Conservation (phyloP, 768 basidiomycete genomes). For the Xerocomellus dryophilus region DNA sequence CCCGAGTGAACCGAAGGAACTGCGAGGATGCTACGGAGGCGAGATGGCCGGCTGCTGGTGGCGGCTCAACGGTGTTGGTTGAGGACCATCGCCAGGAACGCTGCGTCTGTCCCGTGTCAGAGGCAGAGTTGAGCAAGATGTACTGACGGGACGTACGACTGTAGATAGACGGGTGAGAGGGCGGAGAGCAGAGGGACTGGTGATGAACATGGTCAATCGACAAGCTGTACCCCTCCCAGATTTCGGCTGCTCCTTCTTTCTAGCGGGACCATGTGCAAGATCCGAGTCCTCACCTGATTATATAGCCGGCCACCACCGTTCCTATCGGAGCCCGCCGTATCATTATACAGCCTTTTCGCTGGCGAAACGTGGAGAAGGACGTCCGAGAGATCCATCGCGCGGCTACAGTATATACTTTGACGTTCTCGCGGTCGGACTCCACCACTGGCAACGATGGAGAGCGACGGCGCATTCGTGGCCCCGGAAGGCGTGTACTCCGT, state of each 20-base stretch:
- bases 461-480: conserved; percentile 80
- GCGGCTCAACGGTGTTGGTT: conserved; percentile 50
- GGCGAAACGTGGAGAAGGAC: neutral
- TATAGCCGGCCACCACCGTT: conserved; percentile 8
- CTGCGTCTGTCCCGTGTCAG: conserved; percentile 2
- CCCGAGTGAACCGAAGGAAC: conserved; percentile 61
- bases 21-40: conserved; percentile 69
- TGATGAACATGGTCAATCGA: conserved; percentile 23
- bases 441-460: conserved; percentile 56
- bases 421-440: conserved; percentile 17
- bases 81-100: conserved; percentile 46
- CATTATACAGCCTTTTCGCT: neutral
- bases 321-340: neutral
- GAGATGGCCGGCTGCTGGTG: conserved; percentile 77
- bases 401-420: neutral
- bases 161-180: conserved; percentile 15
- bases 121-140: neutral
- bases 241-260: neutral
- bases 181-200: conserved; percentile 14
- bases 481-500: conserved; percentile 89
- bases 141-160: conserved; percentile 14
- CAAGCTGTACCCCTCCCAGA: neutral
- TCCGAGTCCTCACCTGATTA: conserved; percentile 19
- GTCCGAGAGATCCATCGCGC: neutral
- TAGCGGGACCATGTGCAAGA: conserved; percentile 20